Percentiles rank a stretch among this genome's conserved stretches.
Evolutionary conservation across 768 basidiomycete species (phyloP).

Genomic region (Boletus insuetus): DNA sequence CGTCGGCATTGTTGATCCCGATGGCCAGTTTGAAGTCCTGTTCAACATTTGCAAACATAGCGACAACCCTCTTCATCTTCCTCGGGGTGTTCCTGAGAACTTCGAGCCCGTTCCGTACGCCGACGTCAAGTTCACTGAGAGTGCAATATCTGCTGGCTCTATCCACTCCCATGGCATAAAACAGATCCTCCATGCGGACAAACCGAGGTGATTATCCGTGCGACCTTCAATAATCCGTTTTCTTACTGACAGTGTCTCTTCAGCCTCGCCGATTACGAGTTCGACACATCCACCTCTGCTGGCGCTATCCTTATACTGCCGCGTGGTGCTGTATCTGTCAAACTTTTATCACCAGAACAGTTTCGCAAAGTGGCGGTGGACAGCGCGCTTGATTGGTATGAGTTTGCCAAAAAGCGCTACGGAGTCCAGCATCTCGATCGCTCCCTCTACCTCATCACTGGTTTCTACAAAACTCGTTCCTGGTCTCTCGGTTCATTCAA

Average conservation of each 20-base stretch:
- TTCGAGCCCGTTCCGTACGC: background rate
- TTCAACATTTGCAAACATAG: background rate
- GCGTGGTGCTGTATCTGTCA: background rate
- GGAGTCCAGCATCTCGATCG: background rate
- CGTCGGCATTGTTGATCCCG: background rate
- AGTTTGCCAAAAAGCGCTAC: background rate
- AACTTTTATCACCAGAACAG: background rate
- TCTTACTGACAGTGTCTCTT: background rate
- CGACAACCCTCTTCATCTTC: background rate
- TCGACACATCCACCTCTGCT: background rate
- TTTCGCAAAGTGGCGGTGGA: background rate
- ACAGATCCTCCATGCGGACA: background rate
- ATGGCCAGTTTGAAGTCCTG: background rate
- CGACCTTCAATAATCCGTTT: background rate
- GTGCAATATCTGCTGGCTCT: background rate
- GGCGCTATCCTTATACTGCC: constrained; percentile 1
- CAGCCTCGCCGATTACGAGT: background rate
- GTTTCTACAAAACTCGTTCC: background rate
- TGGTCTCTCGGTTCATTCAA: constrained; percentile 1
- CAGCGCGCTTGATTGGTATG: background rate
- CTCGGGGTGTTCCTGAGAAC: background rate
- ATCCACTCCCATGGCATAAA: background rate
- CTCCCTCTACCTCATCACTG: constrained; percentile 2
- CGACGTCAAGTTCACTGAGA: background rate
- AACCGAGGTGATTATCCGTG: background rate